Conservation (phyloP, 169 alveolate species). For the Plasmodium reichenowi region DNA sequence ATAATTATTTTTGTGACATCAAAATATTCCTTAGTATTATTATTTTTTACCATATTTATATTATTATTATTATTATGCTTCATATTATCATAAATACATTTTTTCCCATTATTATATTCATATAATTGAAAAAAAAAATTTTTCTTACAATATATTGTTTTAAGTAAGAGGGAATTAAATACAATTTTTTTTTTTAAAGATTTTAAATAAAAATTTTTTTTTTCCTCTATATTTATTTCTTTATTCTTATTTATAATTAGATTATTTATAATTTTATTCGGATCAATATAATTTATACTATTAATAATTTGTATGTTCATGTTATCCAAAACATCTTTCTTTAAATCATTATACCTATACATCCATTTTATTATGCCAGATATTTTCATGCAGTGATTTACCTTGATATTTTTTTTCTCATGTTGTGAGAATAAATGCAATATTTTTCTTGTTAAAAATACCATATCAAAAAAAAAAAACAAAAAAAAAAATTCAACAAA, state of each 20-base stretch:
- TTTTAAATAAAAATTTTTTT: conserved; percentile 2
- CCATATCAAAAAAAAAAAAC: conserved; percentile 19
- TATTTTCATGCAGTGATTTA: conserved; percentile 52
- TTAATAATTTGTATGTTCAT: conserved; percentile 72
- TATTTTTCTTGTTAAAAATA: conserved; percentile 8
- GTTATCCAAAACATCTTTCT: conserved; percentile 51
- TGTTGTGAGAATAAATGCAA: conserved; percentile 26
- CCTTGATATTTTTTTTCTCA: conserved; percentile 27
- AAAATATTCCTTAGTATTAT: not conserved
- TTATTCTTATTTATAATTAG: conserved; percentile 29
- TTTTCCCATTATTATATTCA: conserved; percentile 25
- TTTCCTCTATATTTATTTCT: conserved; percentile 22
- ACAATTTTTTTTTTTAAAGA: conserved; percentile 60
- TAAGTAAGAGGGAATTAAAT: conserved; percentile 57
- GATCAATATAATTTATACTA: conserved; percentile 52
- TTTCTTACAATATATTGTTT: conserved; percentile 15
- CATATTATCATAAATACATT: too few relatives aligned
- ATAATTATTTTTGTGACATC: not conserved
- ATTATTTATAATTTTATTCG: conserved; percentile 59
- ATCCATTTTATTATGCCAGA: conserved; percentile 39
- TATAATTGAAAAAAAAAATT: conserved; percentile 13
- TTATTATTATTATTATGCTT: not conserved
- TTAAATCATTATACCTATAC: conserved; percentile 32
- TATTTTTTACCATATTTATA: not conserved
- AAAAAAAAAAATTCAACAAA: too few relatives aligned